Percentiles rank a stretch among this genome's conserved stretches.
phyloP scores from a whole-genome alignment of 2,329 filamentous ascomycete genomes.

The Chalaropsis ovoidea region DNA sequence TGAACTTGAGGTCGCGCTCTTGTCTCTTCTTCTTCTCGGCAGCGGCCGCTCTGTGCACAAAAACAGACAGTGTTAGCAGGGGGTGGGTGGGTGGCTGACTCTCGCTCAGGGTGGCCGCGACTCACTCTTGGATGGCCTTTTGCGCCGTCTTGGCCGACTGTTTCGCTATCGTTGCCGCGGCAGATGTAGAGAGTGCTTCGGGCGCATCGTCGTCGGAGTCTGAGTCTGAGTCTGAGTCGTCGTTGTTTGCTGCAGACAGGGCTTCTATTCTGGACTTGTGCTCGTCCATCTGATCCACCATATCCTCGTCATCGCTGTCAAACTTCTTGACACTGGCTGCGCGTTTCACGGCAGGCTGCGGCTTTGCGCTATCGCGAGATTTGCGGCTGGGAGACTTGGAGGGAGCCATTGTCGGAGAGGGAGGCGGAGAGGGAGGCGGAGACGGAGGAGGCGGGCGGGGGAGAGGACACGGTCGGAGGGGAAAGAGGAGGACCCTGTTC shows the following conservation, averaged over 20 bases:
- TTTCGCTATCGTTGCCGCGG: conserved; percentile 39
- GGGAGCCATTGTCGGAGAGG: background rate
- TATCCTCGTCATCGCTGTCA: conserved; percentile 23
- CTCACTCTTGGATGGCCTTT: conserved; percentile 45
- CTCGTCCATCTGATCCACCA: background rate
- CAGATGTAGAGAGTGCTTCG: conserved; percentile 47
- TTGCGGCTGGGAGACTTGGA: conserved; percentile 26
- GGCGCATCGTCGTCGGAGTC: conserved; percentile 47
- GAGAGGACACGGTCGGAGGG: background rate
- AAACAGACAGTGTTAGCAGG: conserved; percentile 8
- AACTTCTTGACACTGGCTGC: conserved; percentile 20
- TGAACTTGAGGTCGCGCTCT: conserved; percentile 44
- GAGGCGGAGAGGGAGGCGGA: background rate
- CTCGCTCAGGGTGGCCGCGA: conserved; percentile 11
- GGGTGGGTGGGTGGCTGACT: too few species aligned
- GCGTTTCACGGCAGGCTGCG: conserved; percentile 1
- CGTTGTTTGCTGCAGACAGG: background rate
- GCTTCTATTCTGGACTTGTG: background rate
- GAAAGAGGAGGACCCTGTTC: too few species aligned
- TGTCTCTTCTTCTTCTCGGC: conserved; percentile 47
- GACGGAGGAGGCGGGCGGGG: background rate
- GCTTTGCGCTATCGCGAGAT: conserved; percentile 8
- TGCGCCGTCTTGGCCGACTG: conserved; percentile 40
- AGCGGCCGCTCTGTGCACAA: conserved; percentile 38
- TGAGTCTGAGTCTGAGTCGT: conserved; percentile 29